Evolutionary conservation across 2,329 filamentous ascomycete genomes (phyloP).

Genomic region (Penicillium sp.): DNA sequence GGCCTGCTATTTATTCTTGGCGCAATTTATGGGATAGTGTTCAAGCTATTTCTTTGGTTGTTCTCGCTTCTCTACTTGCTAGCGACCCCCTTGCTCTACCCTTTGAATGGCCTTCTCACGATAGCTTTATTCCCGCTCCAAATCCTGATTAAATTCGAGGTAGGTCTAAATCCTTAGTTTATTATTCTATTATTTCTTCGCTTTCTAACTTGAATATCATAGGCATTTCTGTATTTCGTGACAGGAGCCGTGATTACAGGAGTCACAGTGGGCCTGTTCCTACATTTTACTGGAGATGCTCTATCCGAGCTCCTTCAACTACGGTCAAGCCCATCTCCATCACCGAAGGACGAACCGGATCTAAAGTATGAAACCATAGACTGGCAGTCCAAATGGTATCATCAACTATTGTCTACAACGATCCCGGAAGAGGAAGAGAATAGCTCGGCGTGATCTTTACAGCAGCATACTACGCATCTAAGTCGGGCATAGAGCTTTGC

Average conservation of each 20-base stretch:
- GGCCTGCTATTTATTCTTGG: constrained; percentile 6
- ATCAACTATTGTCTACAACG: constrained; percentile 22
- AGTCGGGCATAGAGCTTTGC: background rate
- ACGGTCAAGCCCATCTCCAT: constrained; percentile 17
- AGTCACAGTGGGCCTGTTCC: constrained; percentile 59
- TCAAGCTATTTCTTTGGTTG: constrained; percentile 18
- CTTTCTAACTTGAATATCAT: background rate
- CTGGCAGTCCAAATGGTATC: constrained; percentile 16
- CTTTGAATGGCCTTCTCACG: constrained; percentile 45
- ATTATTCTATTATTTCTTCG: background rate
- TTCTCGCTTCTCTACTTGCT: constrained; percentile 39
- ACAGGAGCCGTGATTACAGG: constrained; percentile 66
- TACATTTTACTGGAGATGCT: constrained; percentile 59
- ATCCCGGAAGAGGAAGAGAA: constrained; percentile 37
- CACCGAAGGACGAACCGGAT: constrained; percentile 9
- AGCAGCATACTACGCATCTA: background rate
- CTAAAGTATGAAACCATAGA: constrained; percentile 10
- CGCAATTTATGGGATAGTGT: constrained; percentile 9
- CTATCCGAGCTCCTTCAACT: constrained; percentile 51
- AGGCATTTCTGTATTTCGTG: constrained; percentile 21
- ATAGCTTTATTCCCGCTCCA: constrained; percentile 51
- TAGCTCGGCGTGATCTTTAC: constrained; percentile 5
- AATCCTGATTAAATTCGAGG: constrained; percentile 58
- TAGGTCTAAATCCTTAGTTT: constrained; percentile 27
- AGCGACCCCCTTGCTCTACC: constrained; percentile 50